Percentiles rank a stretch among this genome's conserved stretches.
These are phyloP conservation scores for Septoria petroselini DNA, from an alignment of 2,329 filamentous ascomycete species.

Conservation along the genomic window DNA sequence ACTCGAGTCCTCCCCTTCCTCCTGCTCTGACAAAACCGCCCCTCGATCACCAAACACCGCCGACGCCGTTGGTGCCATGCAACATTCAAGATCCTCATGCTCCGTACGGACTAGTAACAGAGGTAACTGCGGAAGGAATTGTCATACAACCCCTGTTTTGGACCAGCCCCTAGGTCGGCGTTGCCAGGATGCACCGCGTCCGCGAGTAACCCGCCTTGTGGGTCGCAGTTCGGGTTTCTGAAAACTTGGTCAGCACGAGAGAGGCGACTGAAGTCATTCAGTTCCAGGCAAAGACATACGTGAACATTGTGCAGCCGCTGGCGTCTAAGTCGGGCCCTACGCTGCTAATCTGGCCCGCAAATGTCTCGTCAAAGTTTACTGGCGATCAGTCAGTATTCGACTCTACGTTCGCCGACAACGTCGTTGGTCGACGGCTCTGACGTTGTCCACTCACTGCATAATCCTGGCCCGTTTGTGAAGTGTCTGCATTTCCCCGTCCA, in stretches of 20 bases:
- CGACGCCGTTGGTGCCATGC: no score
- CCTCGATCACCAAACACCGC: background rate
- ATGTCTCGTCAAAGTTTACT: slow-evolving; percentile 21
- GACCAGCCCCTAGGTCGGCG: slow-evolving; percentile 10
- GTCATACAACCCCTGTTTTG: slow-evolving; percentile 19
- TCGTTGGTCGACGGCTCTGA: background rate
- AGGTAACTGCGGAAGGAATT: slow-evolving; percentile 22
- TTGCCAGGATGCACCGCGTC: slow-evolving; percentile 17
- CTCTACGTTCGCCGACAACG: no score
- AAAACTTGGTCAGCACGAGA: background rate
- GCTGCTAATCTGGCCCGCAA: slow-evolving; percentile 20
- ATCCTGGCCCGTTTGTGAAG: slow-evolving; percentile 18
- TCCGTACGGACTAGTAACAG: slow-evolving; percentile 17
- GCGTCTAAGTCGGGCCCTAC: slow-evolving; percentile 20
- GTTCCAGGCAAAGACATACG: background rate
- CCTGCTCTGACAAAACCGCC: background rate
- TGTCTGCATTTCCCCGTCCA: slow-evolving; percentile 23
- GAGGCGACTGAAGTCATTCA: no score
- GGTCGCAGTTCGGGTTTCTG: slow-evolving; percentile 19
- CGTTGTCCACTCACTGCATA: slow-evolving; percentile 22
- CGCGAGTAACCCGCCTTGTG: slow-evolving; percentile 11
- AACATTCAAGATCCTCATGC: background rate
- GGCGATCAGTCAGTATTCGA: background rate
- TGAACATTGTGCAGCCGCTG: slow-evolving; percentile 23
- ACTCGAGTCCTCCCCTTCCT: background rate